Evolutionary conservation across 2,329 filamentous ascomycete species (phyloP), one percentile per base, ranked within the genome.

Genomic region (Pyrenophora tritici-repentis): DNA sequence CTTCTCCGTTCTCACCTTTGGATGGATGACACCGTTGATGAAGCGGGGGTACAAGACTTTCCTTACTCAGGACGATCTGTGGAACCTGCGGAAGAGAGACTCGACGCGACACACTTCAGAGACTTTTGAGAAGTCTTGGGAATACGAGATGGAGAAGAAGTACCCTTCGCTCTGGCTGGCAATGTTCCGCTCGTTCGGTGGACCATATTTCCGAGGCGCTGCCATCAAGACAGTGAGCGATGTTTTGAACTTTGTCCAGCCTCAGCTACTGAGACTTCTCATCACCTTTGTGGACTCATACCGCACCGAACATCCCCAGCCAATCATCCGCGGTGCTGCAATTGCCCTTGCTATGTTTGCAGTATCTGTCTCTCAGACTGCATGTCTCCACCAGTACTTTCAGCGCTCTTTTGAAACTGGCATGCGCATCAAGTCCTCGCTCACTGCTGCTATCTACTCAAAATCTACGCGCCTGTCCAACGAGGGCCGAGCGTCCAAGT

Each of bases 11-110:
- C 81, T 99, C 38, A 96, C 93, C 0, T 99, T 99, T 73, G 87
- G 89, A 47, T 99, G 94, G 94, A 97, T 99, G 93, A 97, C 94
- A 0, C 92, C 94, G 0, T 78, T 99, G 83, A 99, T 99, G 94
- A 91, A 86, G 69, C 88, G 88, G 68, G 94, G 94, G 1, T 97
- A 99, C 78, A 90, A 88, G 68, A 85, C 92, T 52, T 99, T 86
- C 72, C 80, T 99, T 55, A 96, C 91, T 1, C 91, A 97, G 72
- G 90, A 97, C 58, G 93, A 99, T 73, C 81, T 99, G 18, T 99
- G 95, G 95, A 93, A 91, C 54, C 79, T 99, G 50, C 85, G 91
- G 34, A 87, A 86, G 66, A 79, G 83, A 52, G 93, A 97, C 70
- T 88, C 88, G 29, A 96, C 93, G 9, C 85, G 85, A 59, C 79